phyloP scores from a whole-genome alignment of 352 stramenopile species.

The Albugo candida region DNA sequence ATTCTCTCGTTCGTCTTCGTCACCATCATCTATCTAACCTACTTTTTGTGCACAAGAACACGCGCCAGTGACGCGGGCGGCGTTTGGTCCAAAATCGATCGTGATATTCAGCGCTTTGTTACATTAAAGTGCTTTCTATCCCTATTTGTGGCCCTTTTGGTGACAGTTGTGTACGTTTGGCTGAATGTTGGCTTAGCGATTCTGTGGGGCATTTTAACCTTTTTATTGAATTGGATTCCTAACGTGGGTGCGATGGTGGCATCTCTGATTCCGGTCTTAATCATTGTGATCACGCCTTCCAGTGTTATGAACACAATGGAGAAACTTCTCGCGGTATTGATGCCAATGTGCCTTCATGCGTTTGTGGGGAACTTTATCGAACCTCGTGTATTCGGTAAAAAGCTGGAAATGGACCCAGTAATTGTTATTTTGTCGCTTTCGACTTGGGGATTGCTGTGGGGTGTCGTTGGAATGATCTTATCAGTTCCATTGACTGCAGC shows the following conservation, averaged over 20 bases:
- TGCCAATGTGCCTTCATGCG: conserved; percentile 79
- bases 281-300: conserved; percentile 74
- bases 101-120: conserved; percentile 78
- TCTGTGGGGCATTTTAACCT: conserved; percentile 77
- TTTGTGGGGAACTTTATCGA: conserved; percentile 81
- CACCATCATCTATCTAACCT: conserved; percentile 79
- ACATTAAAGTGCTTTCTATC: conserved; percentile 79
- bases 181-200: conserved; percentile 74
- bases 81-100: conserved; percentile 79
- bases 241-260: conserved; percentile 80
- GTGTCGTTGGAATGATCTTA: conserved; percentile 79
- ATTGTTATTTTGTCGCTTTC: conserved; percentile 76
- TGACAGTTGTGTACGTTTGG: conserved; percentile 80
- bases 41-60: conserved; percentile 76
- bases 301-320: conserved; percentile 79
- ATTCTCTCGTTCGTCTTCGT: conserved; percentile 78
- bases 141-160: conserved; percentile 69
- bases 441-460: conserved; percentile 72
- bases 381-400: conserved; percentile 66
- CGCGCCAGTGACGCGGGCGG: conserved; percentile 65
- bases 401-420: conserved; percentile 73
- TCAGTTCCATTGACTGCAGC: conserved; percentile 68
- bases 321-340: conserved; percentile 66
- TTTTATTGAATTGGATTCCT: conserved; percentile 79
- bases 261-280: conserved; percentile 58